Base-by-base conservation (phyloP, 345 rosid genomes). In the Melastoma malabathricum region DNA sequence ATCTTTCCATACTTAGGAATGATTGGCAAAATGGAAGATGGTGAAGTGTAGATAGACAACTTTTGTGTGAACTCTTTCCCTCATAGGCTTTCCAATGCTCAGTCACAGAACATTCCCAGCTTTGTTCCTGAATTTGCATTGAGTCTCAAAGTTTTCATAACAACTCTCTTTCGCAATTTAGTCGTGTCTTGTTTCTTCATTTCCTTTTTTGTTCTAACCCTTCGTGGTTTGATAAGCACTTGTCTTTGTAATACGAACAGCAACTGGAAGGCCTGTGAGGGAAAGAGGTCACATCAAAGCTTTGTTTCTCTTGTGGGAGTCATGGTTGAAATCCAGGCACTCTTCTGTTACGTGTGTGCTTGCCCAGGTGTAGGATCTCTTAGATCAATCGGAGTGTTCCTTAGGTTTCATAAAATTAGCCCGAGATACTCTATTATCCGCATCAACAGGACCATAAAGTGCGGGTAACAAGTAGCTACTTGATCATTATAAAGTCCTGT, bases 51-150 rank as follows among this genome's bases (percentile, higher is more conserved):
- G 54, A 50, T 18, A 10, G 3, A 23, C 38, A 3, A 15, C 15
- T 58, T 58, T 47, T 63, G 55, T 15, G 48, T 66, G 56, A 66
- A 66, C 61, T 71, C 75, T 71, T 65, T 63, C 66, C 68, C 66
- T 63, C 66, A 50, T 18, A 57, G 63, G 68, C 66, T 18, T 63
- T 25, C 48, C 23, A 6, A 3, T 22, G 38, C 43, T 0, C 18
- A 47, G 18, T 46, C 12, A 50, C 25, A 7, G 8, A 12, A 51
- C 15, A 7, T 12, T 29, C 54, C 54, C 19, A 25, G 12, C 31
- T 50, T 50, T 4, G 51, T 13, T 15, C 25, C 20, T 19, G 31
- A 48, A 7, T n/a, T 4, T 20, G 29, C 15, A 31, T 16, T 20
- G 31, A 48, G 29, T 48, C 27, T 25, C 13, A 12, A 22, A 22